A percentile compares a stretch with the other conserved stretches of the same genome.
Conservation (phyloP, 1,284 basidiomycete genomes). For the Fistulina hepatica region DNA sequence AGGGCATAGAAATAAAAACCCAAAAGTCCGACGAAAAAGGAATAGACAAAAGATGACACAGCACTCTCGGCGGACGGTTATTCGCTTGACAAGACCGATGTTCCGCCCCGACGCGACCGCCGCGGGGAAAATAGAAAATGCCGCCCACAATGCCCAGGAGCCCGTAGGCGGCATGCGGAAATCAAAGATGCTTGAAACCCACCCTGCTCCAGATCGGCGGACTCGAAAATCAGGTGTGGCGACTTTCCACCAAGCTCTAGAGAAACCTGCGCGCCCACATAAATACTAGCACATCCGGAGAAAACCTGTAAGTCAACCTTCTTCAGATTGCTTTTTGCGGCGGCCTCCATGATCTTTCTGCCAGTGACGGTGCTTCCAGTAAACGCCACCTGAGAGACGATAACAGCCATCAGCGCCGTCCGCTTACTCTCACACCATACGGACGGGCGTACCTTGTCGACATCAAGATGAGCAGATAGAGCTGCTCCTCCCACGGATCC, state of each 20-base stretch:
- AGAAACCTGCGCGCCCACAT: conserved; percentile 49
- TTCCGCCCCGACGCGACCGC: no score
- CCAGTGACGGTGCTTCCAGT: conserved; percentile 84
- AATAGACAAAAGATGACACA: no score
- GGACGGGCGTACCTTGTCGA: no score
- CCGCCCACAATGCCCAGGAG: neutral
- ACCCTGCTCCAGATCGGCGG: conserved; percentile 77
- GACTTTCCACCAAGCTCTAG: conserved; percentile 94
- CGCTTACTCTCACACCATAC: no score
- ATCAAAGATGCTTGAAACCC: conserved; percentile 15
- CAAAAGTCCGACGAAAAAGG: no score
- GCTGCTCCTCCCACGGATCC: conserved; percentile 79
- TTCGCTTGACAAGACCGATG: no score
- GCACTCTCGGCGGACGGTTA: no score
- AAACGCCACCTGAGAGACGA: no score
- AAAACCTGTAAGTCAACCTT: conserved; percentile 37
- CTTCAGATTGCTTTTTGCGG: conserved; percentile 90
- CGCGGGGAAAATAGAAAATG: no score
- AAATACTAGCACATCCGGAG: conserved; percentile 1
- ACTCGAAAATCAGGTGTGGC: conserved; percentile 80
- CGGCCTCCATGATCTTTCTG: conserved; percentile 83
- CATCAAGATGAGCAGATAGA: conserved; percentile 63
- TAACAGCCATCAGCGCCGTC: no score
- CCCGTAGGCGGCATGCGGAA: neutral
- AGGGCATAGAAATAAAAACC: no score